These are phyloP conservation scores for Lupinus albus DNA, from an alignment of 306 rosid genomes.

Conservation along the genomic window DNA sequence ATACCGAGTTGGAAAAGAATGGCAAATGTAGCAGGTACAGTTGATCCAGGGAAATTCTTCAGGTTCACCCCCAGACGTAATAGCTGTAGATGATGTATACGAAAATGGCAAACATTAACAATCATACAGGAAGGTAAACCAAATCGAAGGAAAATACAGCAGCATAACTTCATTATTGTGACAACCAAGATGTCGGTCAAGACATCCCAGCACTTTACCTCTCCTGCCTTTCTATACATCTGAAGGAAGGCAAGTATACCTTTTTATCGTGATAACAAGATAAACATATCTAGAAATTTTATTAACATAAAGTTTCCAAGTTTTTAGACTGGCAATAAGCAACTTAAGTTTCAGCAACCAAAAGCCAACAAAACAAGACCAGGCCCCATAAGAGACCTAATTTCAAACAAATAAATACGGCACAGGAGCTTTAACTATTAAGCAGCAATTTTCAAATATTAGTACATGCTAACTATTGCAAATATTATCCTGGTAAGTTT, in stretches of 20 bases:
- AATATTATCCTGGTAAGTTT: not conserved
- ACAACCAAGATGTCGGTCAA: conserved; percentile 9
- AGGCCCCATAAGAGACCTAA: not conserved
- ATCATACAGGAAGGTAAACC: conserved; percentile 10
- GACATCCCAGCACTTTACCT: not conserved
- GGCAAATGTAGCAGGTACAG: conserved; percentile 64
- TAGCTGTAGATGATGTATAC: conserved; percentile 55
- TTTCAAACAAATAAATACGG: not conserved
- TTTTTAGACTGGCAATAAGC: conserved; percentile 8
- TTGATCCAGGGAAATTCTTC: conserved; percentile 79
- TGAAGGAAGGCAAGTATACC: conserved; percentile 5
- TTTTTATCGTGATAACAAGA: too few species aligned
- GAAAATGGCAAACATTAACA: conserved; percentile 28
- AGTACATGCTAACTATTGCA: not conserved
- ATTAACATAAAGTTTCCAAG: conserved; percentile 18
- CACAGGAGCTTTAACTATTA: not conserved
- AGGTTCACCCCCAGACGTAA: conserved; percentile 80
- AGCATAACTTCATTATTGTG: conserved; percentile 8
- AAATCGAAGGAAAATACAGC: conserved; percentile 20
- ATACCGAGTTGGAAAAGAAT: conserved; percentile 74
- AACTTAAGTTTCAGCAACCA: conserved; percentile 8
- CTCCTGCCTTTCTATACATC: conserved; percentile 10
- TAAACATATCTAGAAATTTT: not conserved
- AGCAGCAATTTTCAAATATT: conserved; percentile 16
- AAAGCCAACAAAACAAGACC: conserved; percentile 13